Evolutionary conservation across 139 green algal species (phyloP).

Genomic region (Chlamydomonas sphaeroides): DNA sequence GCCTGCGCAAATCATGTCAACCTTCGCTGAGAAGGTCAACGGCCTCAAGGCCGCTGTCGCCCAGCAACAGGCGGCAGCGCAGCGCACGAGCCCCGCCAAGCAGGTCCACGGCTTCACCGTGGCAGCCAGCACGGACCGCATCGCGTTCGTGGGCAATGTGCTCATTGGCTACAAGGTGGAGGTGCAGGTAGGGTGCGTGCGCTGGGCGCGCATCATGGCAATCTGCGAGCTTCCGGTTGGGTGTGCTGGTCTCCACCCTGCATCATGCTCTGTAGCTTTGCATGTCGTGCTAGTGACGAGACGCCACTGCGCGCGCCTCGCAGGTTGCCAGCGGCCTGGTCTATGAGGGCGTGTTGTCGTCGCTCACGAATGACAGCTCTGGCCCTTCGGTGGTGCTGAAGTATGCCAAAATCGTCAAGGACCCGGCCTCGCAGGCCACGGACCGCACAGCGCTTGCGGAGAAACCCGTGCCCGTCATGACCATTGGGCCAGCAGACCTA

Average conservation of each 20-base stretch:
- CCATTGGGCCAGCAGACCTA: slow-evolving; percentile 58
- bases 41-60: background rate
- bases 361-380: slow-evolving; percentile 35
- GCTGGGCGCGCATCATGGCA: background rate
- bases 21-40: background rate
- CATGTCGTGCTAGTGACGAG: no score
- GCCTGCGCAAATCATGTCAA: background rate
- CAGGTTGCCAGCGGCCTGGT: slow-evolving; percentile 66
- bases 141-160: slow-evolving; percentile 62
- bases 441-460: slow-evolving; percentile 48
- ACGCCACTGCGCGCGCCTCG: no score
- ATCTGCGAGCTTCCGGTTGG: background rate
- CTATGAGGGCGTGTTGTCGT: slow-evolving; percentile 82
- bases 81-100: background rate
- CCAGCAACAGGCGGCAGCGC: background rate
- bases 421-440: background rate
- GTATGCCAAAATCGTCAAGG: slow-evolving; percentile 62
- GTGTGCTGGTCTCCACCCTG: no score
- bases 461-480: slow-evolving; percentile 53
- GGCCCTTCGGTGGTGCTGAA: slow-evolving; percentile 64
- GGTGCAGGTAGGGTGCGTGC: slow-evolving; percentile 65
- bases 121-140: slow-evolving; percentile 4
- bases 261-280: background rate
- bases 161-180: slow-evolving; percentile 78
- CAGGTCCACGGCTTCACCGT: slow-evolving; percentile 29